A percentile compares a stretch with the other conserved stretches of the same genome.
phyloP scores from a whole-genome alignment of 2,329 filamentous ascomycete genomes.

The Penicillium brevicompactum region DNA sequence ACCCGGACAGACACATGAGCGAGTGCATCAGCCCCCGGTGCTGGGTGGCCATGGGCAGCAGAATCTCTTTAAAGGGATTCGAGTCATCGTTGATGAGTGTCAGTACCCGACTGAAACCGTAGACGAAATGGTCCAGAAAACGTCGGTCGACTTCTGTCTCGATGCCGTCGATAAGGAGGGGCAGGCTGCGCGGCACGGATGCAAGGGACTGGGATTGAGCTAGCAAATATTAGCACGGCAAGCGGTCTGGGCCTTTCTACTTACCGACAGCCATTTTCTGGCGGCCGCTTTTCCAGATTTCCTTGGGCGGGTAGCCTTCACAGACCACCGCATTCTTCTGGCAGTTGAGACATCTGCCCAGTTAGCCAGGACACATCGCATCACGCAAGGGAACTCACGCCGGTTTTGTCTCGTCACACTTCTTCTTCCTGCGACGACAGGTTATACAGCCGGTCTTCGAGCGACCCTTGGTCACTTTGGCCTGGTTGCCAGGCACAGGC shows the following conservation, averaged over 20 bases:
- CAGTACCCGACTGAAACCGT: conserved; percentile 75
- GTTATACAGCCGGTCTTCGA: conserved; percentile 62
- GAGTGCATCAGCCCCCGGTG: conserved; percentile 89
- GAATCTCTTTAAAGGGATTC: conserved; percentile 83
- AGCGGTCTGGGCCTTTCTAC: conserved; percentile 10
- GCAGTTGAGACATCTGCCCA: conserved; percentile 65
- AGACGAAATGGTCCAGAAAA: conserved; percentile 82
- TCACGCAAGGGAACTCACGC: conserved; percentile 31
- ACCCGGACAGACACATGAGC: conserved; percentile 78
- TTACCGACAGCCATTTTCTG: conserved; percentile 69
- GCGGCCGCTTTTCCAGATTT: conserved; percentile 83
- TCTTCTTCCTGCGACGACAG: conserved; percentile 63
- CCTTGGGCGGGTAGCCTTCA: conserved; percentile 85
- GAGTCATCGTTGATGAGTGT: conserved; percentile 78
- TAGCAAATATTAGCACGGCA: conserved; percentile 21
- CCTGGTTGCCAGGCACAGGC: conserved; percentile 58
- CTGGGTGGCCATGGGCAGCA: conserved; percentile 77
- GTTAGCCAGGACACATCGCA: conserved; percentile 4
- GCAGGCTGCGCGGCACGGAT: conserved; percentile 49
- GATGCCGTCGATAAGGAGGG: conserved; percentile 73
- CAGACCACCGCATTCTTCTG: conserved; percentile 92
- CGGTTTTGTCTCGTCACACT: conserved; percentile 54
- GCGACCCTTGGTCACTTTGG: conserved; percentile 75
- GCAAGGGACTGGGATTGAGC: conserved; percentile 36
- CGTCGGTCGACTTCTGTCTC: conserved; percentile 78